phyloP scores from a whole-genome alignment of 768 basidiomycete genomes.

The Podaxis carcinomalis region DNA sequence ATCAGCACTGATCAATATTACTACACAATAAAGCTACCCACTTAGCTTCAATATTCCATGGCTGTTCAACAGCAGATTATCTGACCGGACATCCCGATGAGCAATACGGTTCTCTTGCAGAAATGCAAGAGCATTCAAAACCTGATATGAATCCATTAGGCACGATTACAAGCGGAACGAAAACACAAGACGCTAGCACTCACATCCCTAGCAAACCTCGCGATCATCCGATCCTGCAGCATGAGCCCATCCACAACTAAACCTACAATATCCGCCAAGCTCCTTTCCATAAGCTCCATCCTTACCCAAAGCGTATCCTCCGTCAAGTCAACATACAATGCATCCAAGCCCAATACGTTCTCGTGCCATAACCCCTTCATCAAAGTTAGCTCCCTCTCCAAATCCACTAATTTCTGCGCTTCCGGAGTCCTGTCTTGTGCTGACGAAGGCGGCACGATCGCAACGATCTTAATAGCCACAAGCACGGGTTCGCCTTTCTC shows the following conservation, averaged over 20 bases:
- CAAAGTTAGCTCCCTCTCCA: slow-evolving; percentile 56
- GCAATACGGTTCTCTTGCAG: slow-evolving; percentile 64
- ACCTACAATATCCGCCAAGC: slow-evolving; percentile 75
- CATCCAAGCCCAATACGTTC: slow-evolving; percentile 65
- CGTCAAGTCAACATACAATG: slow-evolving; percentile 61
- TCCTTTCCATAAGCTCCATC: slow-evolving; percentile 90
- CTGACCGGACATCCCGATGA: slow-evolving; percentile 81
- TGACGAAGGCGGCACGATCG: slow-evolving; percentile 37
- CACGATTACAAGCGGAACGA: slow-evolving; percentile 1
- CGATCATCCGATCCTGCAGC: slow-evolving; percentile 66
- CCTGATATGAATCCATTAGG: slow-evolving; percentile 31
- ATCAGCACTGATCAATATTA: slow-evolving; percentile 1
- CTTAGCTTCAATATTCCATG: slow-evolving; percentile 72
- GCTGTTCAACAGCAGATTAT: slow-evolving; percentile 72
- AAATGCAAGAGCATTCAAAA: slow-evolving; percentile 61
- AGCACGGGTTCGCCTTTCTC: slow-evolving; percentile 30
- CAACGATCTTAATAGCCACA: slow-evolving; percentile 78
- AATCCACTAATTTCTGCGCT: slow-evolving; percentile 58
- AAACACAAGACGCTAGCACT: slow-evolving; percentile 24
- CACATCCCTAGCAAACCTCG: slow-evolving; percentile 75
- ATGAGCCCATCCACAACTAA: slow-evolving; percentile 58
- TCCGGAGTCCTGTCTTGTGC: slow-evolving; percentile 25
- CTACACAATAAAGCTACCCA: slow-evolving; percentile 27
- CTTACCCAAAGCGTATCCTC: slow-evolving; percentile 77
- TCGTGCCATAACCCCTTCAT: slow-evolving; percentile 55